Evolutionary conservation across 768 basidiomycete genomes (phyloP).

Genomic region (Botryobasidium botryosum): DNA sequence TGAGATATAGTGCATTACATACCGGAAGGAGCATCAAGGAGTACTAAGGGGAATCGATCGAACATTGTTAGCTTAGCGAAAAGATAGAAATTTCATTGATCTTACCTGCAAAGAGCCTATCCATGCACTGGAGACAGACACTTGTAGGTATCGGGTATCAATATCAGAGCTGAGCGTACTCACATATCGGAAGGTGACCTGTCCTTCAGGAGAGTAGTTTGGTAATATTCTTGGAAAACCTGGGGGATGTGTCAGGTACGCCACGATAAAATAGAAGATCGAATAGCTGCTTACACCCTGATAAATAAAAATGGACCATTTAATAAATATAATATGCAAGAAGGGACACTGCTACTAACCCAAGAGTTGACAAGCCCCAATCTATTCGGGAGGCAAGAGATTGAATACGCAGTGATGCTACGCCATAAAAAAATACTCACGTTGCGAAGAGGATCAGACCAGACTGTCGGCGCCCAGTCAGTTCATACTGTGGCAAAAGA

Average conservation of each 20-base stretch:
- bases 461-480: not conserved
- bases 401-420: not conserved
- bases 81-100: not conserved
- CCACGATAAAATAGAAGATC: not conserved
- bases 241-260: too few species aligned
- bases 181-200: slow-evolving; percentile 50
- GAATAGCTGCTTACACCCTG: slow-evolving; percentile 6
- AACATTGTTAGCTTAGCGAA: not conserved
- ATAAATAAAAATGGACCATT: not conserved
- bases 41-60: slow-evolving; percentile 11
- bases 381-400: not conserved
- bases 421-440: not conserved
- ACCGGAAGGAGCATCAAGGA: slow-evolving; percentile 16
- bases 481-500: not conserved
- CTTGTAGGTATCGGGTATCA: slow-evolving; percentile 9
- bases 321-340: not conserved
- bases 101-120: slow-evolving; percentile 59
- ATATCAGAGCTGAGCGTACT: slow-evolving; percentile 11
- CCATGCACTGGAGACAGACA: slow-evolving; percentile 38
- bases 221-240: slow-evolving; percentile 63
- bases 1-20: not conserved
- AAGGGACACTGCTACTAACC: slow-evolving; percentile 2
- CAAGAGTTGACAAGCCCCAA: slow-evolving; percentile 6
- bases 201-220: slow-evolving; percentile 31
- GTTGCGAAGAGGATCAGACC: slow-evolving; percentile 3